Base-by-base conservation (phyloP, 768 basidiomycete genomes). In the Melanogaster broomeanus region DNA sequence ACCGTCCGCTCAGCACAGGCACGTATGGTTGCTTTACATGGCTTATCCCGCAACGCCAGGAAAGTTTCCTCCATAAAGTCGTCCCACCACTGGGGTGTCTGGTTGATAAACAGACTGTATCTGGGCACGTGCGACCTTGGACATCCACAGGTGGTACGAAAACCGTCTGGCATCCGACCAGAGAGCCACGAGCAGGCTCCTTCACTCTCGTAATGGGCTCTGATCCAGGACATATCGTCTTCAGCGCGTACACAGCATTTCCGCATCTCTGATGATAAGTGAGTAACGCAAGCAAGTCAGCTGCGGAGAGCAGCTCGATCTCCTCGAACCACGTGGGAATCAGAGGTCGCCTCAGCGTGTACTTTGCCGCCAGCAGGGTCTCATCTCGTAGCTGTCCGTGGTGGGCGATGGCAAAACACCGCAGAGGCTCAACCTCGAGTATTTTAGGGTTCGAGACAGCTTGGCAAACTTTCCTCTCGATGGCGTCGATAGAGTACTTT, bases 401-500 rank as follows among this genome's bases (percentile, higher is more conserved):
- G 42, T 58, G 55, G 1, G 69, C 68, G 6, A 73, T 61, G 1
- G 66, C 70, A 47, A 67, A 73, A 16, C 64, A 61, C 1, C 65
- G 61, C 10, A 74, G 16, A 0, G 72, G 57, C 4, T 63, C 61
- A 5, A 19, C 48, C 6, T 64, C 52, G 10, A 62, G 25, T 18
- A 65, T 42, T 16, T 63, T 48, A 1, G 65, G 60, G 42, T 37
- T 45, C 15, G 48, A 31, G 6, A 73, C 56, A 33, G 56, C 57
- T 16, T 61, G 51, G 11, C 59, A 52, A 16, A 66, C 54, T 24
- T 48, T 61, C 40, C 24, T 52, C 44, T 66, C 59, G 35, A 66
- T 51, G 2, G 46, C 39, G 31, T 58, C 54, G 6, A 63, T 49
- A 19, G 56, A 52, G 30, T 56, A 64, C n/a, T 66, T 66, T 16